Conservation (phyloP, 306 rosid genomes). For the Nissolia schottii region DNA sequence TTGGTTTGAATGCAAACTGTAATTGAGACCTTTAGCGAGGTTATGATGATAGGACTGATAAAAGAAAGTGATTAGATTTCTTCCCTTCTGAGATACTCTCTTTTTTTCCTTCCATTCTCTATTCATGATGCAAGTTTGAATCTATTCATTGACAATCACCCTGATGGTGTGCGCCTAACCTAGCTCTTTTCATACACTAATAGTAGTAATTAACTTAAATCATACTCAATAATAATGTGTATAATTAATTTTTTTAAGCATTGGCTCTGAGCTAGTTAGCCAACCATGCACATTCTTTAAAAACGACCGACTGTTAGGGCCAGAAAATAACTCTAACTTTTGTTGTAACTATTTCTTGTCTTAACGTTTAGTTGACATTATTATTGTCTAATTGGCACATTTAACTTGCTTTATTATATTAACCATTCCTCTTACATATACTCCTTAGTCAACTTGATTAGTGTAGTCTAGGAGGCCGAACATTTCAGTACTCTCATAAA, state of each 20-base stretch:
- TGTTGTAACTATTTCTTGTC: no score
- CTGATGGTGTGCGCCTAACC: not conserved
- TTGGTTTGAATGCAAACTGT: conserved; percentile 33
- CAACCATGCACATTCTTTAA: not conserved
- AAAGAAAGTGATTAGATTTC: conserved; percentile 26
- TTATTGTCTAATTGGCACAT: no score
- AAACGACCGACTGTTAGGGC: no score
- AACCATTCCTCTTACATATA: no score
- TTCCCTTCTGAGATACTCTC: conserved; percentile 12
- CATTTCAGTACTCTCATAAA: no score
- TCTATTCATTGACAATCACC: conserved; percentile 14
- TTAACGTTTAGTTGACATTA: no score
- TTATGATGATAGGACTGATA: conserved; percentile 32
- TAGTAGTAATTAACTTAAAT: conserved; percentile 13
- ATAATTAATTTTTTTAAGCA: not conserved
- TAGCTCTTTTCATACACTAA: not conserved
- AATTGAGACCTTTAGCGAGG: conserved; percentile 21
- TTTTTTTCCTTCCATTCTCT: not conserved
- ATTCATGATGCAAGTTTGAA: conserved; percentile 34
- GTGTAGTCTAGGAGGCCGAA: no score
- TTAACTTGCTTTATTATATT: no score
- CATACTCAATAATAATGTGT: not conserved
- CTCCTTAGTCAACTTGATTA: no score
- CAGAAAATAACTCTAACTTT: no score
- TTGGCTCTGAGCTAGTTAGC: not conserved